Percentiles rank a stretch among this genome's conserved stretches.
These are phyloP conservation scores for Drosera spatulata DNA, from an alignment of 179 eudicot genomes.

Conservation along the genomic window DNA sequence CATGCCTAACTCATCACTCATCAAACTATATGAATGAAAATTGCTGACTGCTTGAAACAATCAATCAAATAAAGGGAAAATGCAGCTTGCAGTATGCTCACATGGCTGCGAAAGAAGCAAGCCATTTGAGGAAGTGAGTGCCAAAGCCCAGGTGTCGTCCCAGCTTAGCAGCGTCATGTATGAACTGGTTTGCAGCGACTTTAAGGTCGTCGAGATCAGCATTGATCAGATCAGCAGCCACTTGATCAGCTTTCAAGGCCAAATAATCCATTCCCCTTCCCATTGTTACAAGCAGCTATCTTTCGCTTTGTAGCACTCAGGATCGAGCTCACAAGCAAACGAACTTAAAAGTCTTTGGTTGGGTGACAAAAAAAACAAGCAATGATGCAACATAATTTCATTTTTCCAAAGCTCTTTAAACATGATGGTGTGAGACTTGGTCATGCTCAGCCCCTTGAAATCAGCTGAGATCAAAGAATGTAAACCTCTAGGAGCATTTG, in stretches of 20 bases:
- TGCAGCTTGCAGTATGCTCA: constrained; percentile 13
- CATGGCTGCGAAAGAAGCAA: constrained; percentile 86
- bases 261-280: constrained; percentile 37
- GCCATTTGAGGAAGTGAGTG: constrained; percentile 62
- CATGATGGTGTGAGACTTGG: too few relatives aligned
- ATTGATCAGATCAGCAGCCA: constrained; percentile 22
- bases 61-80: not conserved
- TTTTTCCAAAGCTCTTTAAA: too few relatives aligned
- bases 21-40: not conserved
- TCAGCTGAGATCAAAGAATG: too few relatives aligned
- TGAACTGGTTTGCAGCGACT: constrained; percentile 28
- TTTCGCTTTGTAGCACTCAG: too few relatives aligned
- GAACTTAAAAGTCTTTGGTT: too few relatives aligned
- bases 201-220: constrained; percentile 48
- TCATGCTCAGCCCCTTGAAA: too few relatives aligned
- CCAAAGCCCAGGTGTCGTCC: constrained; percentile 45
- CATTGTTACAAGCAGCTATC: constrained; percentile 14
- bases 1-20: not conserved
- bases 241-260: constrained; percentile 32
- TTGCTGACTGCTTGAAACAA: not conserved
- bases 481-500: too few relatives aligned
- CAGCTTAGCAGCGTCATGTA: constrained; percentile 32
- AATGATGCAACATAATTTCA: too few relatives aligned
- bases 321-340: too few relatives aligned
- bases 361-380: too few relatives aligned